Base-by-base conservation (phyloP, 306 rosid genomes). In the Cercis canadensis region DNA sequence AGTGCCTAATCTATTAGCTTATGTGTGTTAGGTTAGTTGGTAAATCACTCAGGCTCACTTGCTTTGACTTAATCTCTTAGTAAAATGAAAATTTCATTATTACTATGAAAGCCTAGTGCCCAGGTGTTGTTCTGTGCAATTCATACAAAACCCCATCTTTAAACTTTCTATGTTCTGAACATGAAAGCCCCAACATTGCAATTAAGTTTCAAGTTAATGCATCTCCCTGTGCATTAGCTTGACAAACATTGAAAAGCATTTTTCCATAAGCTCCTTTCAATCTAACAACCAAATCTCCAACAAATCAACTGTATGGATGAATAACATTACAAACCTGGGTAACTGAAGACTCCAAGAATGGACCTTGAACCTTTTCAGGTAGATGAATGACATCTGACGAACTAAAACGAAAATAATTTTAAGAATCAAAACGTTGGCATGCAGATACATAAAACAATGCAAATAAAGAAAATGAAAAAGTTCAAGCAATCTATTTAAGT, bases 361-460 rank as follows among this genome's bases (percentile, higher is more conserved):
- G 97, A 60, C 89, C 97, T 77, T 75, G 83, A 78, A 93, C 89
- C 85, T 78, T 87, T 86, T 93, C 92, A 62, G 98, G 98, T 24
- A 72, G 73, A 78, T 85, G 87, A 80, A 78, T 62, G 65, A 68
- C 96, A 70, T 85, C 86, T 39, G 90, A 82, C 65, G 87, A 84
- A 34, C 98, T 93, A 19, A 8, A 44, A 62, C 57, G 43, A 62
- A 77, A 16, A 62, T 29, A 45, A 33, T 45, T 39, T 17, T 21
- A 59, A 3, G 5, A 75, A 60, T 51, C 9, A 78, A 24, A 17
- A 81, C 61, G 72, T 55, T 16, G 57, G 52, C 19, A 49, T 53
- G 36, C 50, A 70, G 5, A 24, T 34, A 55, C 74, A 21, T 45
- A 24, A 61, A 29, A 52, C 16, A 70, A 17, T 55, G 70, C 52